phyloP scores from a whole-genome alignment of 345 rosid species.

The Eucalyptus camaldulensis region DNA sequence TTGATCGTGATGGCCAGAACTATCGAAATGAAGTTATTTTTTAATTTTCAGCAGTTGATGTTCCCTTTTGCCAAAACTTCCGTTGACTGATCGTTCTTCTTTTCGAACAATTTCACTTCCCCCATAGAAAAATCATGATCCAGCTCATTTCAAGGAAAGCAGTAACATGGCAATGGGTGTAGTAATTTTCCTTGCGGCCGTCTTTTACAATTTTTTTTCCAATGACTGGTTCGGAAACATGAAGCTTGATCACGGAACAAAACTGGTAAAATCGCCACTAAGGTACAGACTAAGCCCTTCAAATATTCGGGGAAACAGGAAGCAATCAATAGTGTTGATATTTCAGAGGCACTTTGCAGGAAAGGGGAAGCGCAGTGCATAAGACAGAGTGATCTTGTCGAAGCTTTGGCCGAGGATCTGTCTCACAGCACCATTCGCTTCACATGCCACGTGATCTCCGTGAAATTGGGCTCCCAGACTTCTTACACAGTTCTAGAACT shows the following conservation, averaged over 20 bases:
- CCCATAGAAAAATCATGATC: not conserved
- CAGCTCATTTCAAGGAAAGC: not conserved
- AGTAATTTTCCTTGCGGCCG: not conserved
- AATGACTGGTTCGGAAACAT: not conserved
- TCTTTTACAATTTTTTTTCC: not conserved
- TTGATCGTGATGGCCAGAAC: not conserved
- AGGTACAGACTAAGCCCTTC: not conserved
- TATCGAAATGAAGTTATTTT: not conserved
- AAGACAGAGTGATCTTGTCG: not conserved
- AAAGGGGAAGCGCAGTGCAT: not conserved
- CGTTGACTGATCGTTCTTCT: not conserved
- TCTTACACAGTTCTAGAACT: conserved; percentile 13
- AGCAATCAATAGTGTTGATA: not conserved
- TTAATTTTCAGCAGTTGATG: not conserved
- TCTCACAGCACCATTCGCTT: not conserved
- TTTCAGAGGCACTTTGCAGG: not conserved
- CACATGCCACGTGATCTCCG: conserved; percentile 3
- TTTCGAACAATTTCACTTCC: not conserved
- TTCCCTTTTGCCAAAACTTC: not conserved
- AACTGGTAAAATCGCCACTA: not conserved
- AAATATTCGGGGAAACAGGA: not conserved
- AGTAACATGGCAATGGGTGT: not conserved
- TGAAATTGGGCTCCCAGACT: conserved; percentile 13
- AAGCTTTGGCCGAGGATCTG: not conserved
- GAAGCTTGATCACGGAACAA: not conserved